Base-by-base conservation (phyloP, 371 early-diverging fungal genomes). In the Nosema granulosis region DNA sequence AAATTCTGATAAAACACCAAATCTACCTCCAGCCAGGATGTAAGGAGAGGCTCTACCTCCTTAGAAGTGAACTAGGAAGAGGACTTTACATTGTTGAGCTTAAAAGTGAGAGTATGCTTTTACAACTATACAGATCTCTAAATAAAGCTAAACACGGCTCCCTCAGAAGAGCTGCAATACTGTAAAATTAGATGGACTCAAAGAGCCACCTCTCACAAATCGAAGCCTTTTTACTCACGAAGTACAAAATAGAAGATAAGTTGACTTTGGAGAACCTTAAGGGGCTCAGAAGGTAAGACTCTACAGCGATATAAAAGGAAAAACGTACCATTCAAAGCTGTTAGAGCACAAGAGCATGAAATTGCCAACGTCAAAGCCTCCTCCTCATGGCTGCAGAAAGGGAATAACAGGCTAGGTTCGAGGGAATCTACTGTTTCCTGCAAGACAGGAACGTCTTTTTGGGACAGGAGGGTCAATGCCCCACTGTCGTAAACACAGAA, bases 321-420 rank as follows among this genome's bases (percentile, higher is more conserved):
- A 61, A 61, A 61, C 29, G 2, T 31, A 61, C 29, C 61, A 6
- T 61, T 28, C 12, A 61, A 61, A 61, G 61, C n/a, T 61, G 12
- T 61, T 26, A 13, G 24, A 61, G 34, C 32, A 28, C 32, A 28
- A 61, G 61, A 6, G 61, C 3, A 61, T n/a, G 26, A 61, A 29
- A 13, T 61, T 31, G 29, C 34, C 16, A 26, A 34, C 61, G 34
- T 29, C 34, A 26, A 29, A 24, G 61, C 12, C 26, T 61, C 61
- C 34, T 61, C 20, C 11, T 4, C 29, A 9, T 61, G 29, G 31
- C 61, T 61, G 29, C 12, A n/a, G 31, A 26, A 28, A 26, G 61
- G 32, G 34, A 61, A 61, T 32, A 29, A 61, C 26, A 61, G 61
- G 61, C 61, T 56, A 61, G 29, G 11, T 11, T 34, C 20, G 61